phyloP scores from a whole-genome alignment of 2,329 filamentous ascomycete species.

The Fusarium compactum region DNA sequence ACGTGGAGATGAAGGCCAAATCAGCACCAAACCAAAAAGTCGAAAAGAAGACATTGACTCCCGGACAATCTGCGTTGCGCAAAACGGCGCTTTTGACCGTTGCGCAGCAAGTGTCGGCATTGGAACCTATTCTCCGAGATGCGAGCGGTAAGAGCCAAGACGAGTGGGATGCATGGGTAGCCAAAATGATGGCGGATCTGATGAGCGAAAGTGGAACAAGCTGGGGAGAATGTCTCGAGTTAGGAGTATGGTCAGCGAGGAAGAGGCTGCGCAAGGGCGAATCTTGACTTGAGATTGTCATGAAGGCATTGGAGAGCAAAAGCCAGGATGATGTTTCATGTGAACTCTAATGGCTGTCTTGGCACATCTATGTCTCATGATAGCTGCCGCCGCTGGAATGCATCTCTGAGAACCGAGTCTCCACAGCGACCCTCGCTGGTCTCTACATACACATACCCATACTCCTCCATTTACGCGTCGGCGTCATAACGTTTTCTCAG shows the following conservation, averaged over 20 bases:
- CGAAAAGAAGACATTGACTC: slow-evolving; percentile 67
- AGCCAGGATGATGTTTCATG: slow-evolving; percentile 26
- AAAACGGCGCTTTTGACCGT: slow-evolving; percentile 85
- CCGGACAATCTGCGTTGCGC: slow-evolving; percentile 79
- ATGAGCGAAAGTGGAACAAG: slow-evolving; percentile 82
- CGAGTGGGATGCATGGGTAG: slow-evolving; percentile 92
- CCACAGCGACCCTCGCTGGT: slow-evolving; percentile 8
- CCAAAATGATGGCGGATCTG: slow-evolving; percentile 86
- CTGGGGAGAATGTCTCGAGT: slow-evolving; percentile 86
- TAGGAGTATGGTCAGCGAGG: slow-evolving; percentile 89
- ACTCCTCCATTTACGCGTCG: slow-evolving; percentile 46
- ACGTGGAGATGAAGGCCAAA: slow-evolving; percentile 66
- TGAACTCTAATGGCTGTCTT: slow-evolving; percentile 13
- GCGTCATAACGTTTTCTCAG: slow-evolving; percentile 82
- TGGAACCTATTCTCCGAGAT: slow-evolving; percentile 86
- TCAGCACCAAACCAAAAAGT: slow-evolving; percentile 54
- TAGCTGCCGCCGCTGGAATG: slow-evolving; percentile 21
- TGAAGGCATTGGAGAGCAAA: slow-evolving; percentile 18
- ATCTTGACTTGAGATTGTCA: slow-evolving; percentile 19
- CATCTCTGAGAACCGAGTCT: slow-evolving; percentile 1
- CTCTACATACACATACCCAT: slow-evolving; percentile 16
- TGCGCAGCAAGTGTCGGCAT: slow-evolving; percentile 84
- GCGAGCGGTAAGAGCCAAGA: slow-evolving; percentile 88
- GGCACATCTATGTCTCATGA: slow-evolving; percentile 29
- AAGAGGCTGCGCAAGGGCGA: slow-evolving; percentile 61